Percentiles rank a stretch among this genome's conserved stretches.
Conservation (phyloP, 495 filamentous ascomycete species). For the Hypoxylon trugodes region DNA sequence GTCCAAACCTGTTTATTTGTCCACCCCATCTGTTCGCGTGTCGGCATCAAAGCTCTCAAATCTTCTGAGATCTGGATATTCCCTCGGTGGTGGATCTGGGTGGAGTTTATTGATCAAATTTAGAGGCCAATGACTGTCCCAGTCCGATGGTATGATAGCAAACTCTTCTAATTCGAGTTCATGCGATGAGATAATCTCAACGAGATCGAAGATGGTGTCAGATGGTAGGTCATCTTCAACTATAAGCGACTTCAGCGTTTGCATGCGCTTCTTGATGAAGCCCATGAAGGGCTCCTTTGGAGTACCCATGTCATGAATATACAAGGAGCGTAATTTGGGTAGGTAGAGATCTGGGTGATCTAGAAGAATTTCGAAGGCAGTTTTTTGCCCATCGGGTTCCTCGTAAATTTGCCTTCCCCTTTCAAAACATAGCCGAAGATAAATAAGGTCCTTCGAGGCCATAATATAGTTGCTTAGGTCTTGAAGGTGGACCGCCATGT, state of each 20-base stretch:
- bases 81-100: too few species aligned
- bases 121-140: background rate
- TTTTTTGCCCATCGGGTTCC: background rate
- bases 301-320: background rate
- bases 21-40: background rate
- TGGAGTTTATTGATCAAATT: background rate
- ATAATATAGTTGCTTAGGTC: constrained; percentile 1
- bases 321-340: background rate
- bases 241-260: background rate
- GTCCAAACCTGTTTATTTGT: background rate
- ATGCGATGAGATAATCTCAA: background rate
- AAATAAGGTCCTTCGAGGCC: background rate
- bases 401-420: background rate
- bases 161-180: background rate
- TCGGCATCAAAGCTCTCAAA: too few species aligned
- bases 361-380: background rate
- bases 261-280: background rate
- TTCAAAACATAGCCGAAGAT: constrained; percentile 9
- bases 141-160: background rate
- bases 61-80: background rate
- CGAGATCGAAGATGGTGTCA: background rate
- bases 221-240: background rate
- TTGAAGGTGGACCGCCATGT: background rate
- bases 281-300: background rate
- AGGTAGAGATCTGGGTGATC: background rate